Conservation (phyloP, 345 rosid genomes). For the Ricinus communis region DNA sequence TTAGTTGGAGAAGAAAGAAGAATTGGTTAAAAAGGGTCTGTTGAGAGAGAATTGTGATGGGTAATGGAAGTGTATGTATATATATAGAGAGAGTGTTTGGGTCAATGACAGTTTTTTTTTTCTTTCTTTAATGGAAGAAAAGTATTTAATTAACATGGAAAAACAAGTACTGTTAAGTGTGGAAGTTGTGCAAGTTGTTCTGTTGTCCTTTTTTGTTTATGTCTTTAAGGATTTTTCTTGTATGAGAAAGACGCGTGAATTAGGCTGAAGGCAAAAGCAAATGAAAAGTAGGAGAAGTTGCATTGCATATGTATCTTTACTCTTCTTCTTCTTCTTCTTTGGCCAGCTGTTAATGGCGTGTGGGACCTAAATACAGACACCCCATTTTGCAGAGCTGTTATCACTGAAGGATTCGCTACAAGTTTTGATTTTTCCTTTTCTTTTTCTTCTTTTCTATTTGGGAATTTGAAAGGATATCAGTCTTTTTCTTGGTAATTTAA, state of each 20-base stretch:
- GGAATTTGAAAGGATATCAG: too few relatives aligned
- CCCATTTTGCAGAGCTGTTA: too few relatives aligned
- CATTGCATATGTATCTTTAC: neutral
- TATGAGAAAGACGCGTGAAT: conserved; percentile 3
- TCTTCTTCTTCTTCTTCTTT: neutral
- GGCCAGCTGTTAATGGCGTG: conserved; percentile 14
- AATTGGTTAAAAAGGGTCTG: too few relatives aligned
- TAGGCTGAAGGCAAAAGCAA: neutral
- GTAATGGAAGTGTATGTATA: neutral
- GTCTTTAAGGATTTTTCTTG: neutral
- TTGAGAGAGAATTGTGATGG: neutral
- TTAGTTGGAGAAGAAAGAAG: neutral
- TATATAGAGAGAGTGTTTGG: neutral
- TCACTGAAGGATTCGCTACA: neutral
- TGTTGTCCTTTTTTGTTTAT: too few relatives aligned
- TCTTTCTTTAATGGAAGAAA: neutral
- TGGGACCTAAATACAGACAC: conserved; percentile 12
- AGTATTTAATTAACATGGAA: too few relatives aligned
- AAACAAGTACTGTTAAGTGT: too few relatives aligned
- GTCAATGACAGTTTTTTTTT: neutral
- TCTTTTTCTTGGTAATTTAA: too few relatives aligned
- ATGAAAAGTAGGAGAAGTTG: neutral
- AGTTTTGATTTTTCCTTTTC: neutral
- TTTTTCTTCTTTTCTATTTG: too few relatives aligned
- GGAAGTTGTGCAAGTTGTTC: neutral